Base-by-base conservation (phyloP, 345 rosid species). In the Mallotus nudiflorus region DNA sequence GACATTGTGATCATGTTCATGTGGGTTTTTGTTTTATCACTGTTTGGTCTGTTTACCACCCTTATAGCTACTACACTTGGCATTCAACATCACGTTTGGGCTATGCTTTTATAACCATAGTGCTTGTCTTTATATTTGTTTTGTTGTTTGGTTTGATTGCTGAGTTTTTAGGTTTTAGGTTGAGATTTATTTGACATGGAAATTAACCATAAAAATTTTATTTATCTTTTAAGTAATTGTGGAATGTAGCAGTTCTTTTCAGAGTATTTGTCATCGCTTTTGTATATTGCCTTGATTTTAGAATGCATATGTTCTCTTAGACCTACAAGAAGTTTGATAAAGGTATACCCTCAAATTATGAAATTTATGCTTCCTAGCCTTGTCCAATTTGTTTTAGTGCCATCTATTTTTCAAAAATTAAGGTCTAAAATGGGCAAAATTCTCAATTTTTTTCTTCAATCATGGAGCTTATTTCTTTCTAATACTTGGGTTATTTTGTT, bases 361-460 rank as follows among this genome's bases (percentile, higher is more conserved):
- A 90, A 78, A 90, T 88, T 4, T 91, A 87, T 25, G 86, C 90
- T 24, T 91, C 97, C 40, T 87, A 87, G 77, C 91, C 94, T 0
- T 88, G 97, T 46, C 92, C 97, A 1, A 91, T 91, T 93, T 91
- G 97, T 63, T 90, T 90, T 10, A 89, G 96, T 31, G 93, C 94
- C 71, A 91, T 88, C 73, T 90, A 83, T 80, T 87, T 88, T 54
- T 88, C 94, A 2, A 83, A 86, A 78, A 73, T 85, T 54, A 87
- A 88, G 96, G 96, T 88, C 15, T 15, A 64, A 15, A 2, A 20
- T n/a, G 50, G 16, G 50, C 39, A 29, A 8, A 48, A n/a, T n/a
- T n/a, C n/a, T n/a, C n/a, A n/a, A 24, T 18, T 46, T 37, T 8
- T 35, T 62, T 52, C 14, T 19, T 68, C 55, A 37, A n/a, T n/a